Evolutionary conservation across 495 filamentous ascomycete genomes (phyloP).

Genomic region (Hypoxylon rickii): DNA sequence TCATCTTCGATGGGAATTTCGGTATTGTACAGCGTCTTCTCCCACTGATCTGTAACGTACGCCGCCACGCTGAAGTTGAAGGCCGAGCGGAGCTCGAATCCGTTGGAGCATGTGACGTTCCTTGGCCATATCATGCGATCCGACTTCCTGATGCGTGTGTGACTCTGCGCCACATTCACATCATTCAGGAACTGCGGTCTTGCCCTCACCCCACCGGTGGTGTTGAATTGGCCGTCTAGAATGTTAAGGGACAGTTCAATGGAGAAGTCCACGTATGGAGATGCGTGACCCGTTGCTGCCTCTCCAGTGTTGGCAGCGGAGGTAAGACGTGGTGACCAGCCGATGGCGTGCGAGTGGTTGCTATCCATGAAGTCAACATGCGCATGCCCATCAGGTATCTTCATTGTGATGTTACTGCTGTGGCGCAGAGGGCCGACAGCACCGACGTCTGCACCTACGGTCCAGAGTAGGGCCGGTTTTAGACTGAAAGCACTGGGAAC

Average conservation of each 20-base stretch:
- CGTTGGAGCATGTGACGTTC: slow-evolving; percentile 23
- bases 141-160: slow-evolving; percentile 20
- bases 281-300: slow-evolving; percentile 27
- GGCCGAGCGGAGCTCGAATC: slow-evolving; percentile 25
- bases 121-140: slow-evolving; percentile 26
- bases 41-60: slow-evolving; percentile 17
- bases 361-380: slow-evolving; percentile 37
- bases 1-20: slow-evolving; percentile 25
- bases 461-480: slow-evolving; percentile 32
- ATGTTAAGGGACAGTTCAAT: slow-evolving; percentile 25
- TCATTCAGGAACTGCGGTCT: slow-evolving; percentile 29
- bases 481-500: slow-evolving; percentile 36
- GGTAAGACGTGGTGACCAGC: slow-evolving; percentile 35
- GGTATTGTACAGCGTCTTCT: slow-evolving; percentile 20
- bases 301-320: slow-evolving; percentile 28
- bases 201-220: slow-evolving; percentile 18
- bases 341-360: slow-evolving; percentile 22
- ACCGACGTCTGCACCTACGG: slow-evolving; percentile 33
- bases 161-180: slow-evolving; percentile 21
- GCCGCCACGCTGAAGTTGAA: slow-evolving; percentile 29
- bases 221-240: slow-evolving; percentile 13
- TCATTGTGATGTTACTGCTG: slow-evolving; percentile 25
- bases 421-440: slow-evolving; percentile 28
- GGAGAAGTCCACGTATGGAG: slow-evolving; percentile 26
- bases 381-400: slow-evolving; percentile 35